Percentiles rank a stretch among this genome's conserved stretches.
Evolutionary conservation across 257 asterid genomes (phyloP).

Genomic region (Ilex aquifolium): DNA sequence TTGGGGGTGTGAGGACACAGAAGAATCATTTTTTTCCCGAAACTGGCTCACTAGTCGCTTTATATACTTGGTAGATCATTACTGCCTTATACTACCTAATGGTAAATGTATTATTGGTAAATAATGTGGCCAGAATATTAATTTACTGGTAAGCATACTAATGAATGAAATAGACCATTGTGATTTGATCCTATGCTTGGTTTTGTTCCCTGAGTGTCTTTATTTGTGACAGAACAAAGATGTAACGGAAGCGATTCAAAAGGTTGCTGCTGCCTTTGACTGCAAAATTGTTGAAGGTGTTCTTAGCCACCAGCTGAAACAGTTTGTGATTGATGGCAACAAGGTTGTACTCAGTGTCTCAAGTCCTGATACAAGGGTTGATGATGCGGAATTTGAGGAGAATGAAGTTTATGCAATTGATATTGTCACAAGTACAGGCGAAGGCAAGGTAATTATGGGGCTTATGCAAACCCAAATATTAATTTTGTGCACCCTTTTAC

Average conservation of each 20-base stretch:
- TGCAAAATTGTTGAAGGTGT: constrained; percentile 96
- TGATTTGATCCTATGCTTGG: too few relatives aligned
- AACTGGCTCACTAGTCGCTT: too few relatives aligned
- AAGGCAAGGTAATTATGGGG: constrained; percentile 64
- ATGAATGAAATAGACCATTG: too few relatives aligned
- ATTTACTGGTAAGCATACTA: too few relatives aligned
- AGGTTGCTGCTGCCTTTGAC: constrained; percentile 93
- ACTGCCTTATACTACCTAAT: too few relatives aligned
- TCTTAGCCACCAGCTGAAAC: constrained; percentile 91
- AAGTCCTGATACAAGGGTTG: constrained; percentile 78
- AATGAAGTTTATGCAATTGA: constrained; percentile 84
- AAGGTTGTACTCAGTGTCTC: constrained; percentile 76
- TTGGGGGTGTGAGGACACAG: too few relatives aligned
- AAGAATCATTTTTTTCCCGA: too few relatives aligned
- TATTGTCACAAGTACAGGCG: constrained; percentile 90
- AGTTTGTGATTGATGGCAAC: constrained; percentile 91
- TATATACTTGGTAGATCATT: too few relatives aligned
- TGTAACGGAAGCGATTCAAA: constrained; percentile 23
- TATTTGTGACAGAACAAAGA: constrained; percentile 11
- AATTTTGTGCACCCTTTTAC: not conserved
- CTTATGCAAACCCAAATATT: not conserved
- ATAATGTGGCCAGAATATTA: too few relatives aligned
- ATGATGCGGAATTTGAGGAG: constrained; percentile 93
- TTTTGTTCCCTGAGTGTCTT: too few relatives aligned
- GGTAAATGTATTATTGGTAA: too few relatives aligned